Evolutionary conservation across 805 yeast species (phyloP).

Genomic region (Komagataella kurtzmanii): DNA sequence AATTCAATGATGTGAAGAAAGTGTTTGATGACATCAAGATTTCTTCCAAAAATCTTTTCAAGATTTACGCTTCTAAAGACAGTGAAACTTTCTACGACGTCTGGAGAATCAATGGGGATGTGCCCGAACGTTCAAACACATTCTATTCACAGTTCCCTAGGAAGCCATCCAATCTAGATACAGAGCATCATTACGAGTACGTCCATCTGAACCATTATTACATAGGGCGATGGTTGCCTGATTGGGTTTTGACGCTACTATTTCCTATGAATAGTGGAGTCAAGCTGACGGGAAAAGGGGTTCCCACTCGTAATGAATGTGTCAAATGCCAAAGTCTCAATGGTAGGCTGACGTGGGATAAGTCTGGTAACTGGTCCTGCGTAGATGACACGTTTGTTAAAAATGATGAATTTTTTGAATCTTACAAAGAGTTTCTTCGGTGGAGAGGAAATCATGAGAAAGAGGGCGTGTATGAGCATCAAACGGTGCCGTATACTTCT

Average conservation of each 20-base stretch:
- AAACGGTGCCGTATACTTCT: neutral
- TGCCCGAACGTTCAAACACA: constrained; percentile 13
- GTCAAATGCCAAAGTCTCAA: constrained; percentile 12
- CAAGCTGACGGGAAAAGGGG: constrained; percentile 14
- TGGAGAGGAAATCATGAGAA: neutral
- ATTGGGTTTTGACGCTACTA: constrained; percentile 9
- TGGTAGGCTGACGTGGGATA: constrained; percentile 15
- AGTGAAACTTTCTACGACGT: constrained; percentile 13
- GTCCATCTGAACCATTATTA: constrained; percentile 17
- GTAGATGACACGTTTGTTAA: constrained; percentile 2
- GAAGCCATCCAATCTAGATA: constrained; percentile 16
- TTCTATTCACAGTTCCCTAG: constrained; percentile 20
- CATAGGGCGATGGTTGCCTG: constrained; percentile 20
- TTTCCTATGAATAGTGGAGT: constrained; percentile 13
- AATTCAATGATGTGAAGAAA: constrained; percentile 1
- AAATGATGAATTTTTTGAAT: constrained; percentile 1
- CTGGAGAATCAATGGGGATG: constrained; percentile 14
- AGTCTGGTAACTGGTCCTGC: constrained; percentile 18
- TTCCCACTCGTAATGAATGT: constrained; percentile 19
- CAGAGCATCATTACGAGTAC: constrained; percentile 16
- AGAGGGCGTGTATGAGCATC: neutral
- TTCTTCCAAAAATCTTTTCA: constrained; percentile 5
- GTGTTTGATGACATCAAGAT: constrained; percentile 1
- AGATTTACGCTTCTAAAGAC: constrained; percentile 12
- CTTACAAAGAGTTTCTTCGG: constrained; percentile 4